These are phyloP conservation scores for Mucor mucedo DNA, from an alignment of 371 early-diverging fungal species.

Conservation along the genomic window DNA sequence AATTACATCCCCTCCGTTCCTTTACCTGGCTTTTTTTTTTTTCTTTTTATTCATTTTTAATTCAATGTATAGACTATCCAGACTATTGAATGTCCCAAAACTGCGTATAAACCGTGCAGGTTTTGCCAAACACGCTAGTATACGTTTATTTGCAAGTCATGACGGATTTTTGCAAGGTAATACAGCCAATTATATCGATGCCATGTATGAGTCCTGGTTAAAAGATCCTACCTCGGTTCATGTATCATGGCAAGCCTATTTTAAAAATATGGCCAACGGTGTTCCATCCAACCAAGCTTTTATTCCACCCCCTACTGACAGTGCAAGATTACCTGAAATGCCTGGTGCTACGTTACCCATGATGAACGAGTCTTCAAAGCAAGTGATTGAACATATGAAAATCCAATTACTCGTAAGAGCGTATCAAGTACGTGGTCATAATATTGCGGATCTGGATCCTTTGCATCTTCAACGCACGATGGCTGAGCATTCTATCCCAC, in stretches of 20 bases:
- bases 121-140: too few species aligned
- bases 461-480: constrained; percentile 79
- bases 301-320: constrained; percentile 81
- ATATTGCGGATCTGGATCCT: constrained; percentile 91
- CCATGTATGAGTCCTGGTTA: constrained; percentile 94
- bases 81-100: too few species aligned
- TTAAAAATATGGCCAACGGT: constrained; percentile 83
- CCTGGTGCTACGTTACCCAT: constrained; percentile 39
- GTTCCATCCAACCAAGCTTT: constrained; percentile 73
- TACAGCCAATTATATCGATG: constrained; percentile 87
- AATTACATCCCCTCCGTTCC: neutral
- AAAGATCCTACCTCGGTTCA: constrained; percentile 95
- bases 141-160: constrained; percentile 6
- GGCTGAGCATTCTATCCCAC: constrained; percentile 61
- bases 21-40: too few species aligned
- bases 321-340: constrained; percentile 68
- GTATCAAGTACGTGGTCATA: constrained; percentile 96
- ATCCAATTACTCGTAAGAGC: constrained; percentile 95
- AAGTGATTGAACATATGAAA: constrained; percentile 95
- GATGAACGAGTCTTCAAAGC: constrained; percentile 43
- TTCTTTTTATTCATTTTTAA: too few species aligned
- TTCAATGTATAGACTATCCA: too few species aligned
- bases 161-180: constrained; percentile 67
- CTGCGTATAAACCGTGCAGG: too few species aligned
- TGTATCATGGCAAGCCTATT: constrained; percentile 95